phyloP scores from a whole-genome alignment of 2,329 filamentous ascomycete species.

The Paecilomyces sp. region DNA sequence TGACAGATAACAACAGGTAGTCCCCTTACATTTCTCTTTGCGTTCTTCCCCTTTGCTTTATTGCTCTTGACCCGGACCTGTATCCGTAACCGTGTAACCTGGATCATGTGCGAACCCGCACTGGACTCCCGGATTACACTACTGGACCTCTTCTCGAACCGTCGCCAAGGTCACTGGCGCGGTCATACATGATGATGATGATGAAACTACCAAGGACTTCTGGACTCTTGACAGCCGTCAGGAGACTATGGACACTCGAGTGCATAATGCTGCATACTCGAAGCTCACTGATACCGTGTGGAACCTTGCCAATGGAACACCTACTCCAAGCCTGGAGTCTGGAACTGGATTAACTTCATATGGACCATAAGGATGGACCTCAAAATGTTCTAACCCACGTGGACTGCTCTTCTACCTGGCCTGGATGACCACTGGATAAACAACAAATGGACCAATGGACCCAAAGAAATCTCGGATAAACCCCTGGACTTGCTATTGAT shows the following conservation, averaged over 20 bases:
- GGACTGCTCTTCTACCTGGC: neutral
- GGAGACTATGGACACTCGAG: constrained; percentile 26
- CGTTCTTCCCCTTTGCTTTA: constrained; percentile 14
- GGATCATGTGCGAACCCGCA: constrained; percentile 8
- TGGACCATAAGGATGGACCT: neutral
- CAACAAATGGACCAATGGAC: constrained; percentile 5
- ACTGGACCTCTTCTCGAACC: constrained; percentile 5
- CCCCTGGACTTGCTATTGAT: constrained; percentile 6
- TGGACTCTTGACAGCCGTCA: constrained; percentile 24
- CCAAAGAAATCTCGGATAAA: constrained; percentile 6
- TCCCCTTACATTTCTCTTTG: constrained; percentile 23
- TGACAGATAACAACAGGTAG: constrained; percentile 34
- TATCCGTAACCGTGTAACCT: constrained; percentile 10
- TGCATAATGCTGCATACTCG: constrained; percentile 35
- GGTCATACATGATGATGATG: constrained; percentile 9
- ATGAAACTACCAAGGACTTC: constrained; percentile 18
- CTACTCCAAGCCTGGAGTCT: constrained; percentile 20
- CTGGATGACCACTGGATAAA: neutral
- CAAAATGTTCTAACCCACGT: neutral
- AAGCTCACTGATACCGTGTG: constrained; percentile 11
- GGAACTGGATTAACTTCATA: constrained; percentile 13
- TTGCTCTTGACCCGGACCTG: constrained; percentile 12
- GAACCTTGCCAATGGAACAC: constrained; percentile 9
- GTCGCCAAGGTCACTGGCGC: constrained; percentile 12
- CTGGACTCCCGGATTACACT: constrained; percentile 5